A percentile compares a stretch with the other conserved stretches of the same genome.
Conservation (phyloP, 1,139 yeast species). For the Geotrichum candidum region DNA sequence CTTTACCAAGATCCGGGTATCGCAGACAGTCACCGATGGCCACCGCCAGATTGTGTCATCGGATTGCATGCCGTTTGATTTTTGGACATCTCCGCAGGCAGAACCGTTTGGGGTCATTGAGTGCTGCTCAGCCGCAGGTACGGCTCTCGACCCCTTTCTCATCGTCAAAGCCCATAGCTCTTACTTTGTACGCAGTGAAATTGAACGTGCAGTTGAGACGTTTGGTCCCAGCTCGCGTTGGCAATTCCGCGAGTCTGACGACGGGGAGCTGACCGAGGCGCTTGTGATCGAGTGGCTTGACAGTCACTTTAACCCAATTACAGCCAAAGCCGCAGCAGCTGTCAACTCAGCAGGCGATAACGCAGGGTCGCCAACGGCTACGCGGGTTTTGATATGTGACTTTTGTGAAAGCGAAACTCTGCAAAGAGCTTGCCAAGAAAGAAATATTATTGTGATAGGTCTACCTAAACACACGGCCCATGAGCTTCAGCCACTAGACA, state of each 20-base stretch:
- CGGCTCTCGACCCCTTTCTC: constrained; percentile 9
- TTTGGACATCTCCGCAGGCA: constrained; percentile 12
- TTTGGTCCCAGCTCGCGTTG: background rate
- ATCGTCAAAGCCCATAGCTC: background rate
- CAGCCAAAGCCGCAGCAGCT: background rate
- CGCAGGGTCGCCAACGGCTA: background rate
- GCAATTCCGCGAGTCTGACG: background rate
- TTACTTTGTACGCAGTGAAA: background rate
- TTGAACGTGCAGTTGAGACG: background rate
- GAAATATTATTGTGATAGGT: constrained; percentile 7
- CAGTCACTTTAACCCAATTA: background rate
- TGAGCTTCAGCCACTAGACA: constrained; percentile 14
- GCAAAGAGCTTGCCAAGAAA: background rate
- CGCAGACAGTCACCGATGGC: constrained; percentile 10
- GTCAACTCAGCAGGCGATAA: background rate
- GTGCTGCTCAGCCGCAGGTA: constrained; percentile 11
- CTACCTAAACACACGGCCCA: constrained; percentile 10
- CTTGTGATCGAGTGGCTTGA: constrained; percentile 7
- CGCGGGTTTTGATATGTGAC: background rate
- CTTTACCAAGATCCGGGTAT: constrained; percentile 4
- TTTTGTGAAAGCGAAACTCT: background rate
- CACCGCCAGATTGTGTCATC: constrained; percentile 15
- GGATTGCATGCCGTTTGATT: background rate
- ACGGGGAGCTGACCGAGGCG: constrained; percentile 1
- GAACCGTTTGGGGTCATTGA: constrained; percentile 13